These are phyloP conservation scores for Fusarium newnesense DNA, from an alignment of 2,329 filamentous ascomycete species.

Conservation along the genomic window DNA sequence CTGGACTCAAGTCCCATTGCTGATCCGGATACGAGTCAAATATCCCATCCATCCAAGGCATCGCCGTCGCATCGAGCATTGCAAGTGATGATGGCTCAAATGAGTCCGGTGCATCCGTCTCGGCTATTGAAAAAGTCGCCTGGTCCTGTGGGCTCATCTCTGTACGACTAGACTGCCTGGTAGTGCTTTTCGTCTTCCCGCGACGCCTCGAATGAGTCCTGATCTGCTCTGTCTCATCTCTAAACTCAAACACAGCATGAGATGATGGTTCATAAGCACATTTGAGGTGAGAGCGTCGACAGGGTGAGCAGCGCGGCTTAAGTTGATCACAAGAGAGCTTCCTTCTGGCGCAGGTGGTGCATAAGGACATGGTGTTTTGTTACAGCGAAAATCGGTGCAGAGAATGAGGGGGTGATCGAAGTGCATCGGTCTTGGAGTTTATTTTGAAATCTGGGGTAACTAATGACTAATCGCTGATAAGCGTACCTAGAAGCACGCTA, in stretches of 20 bases:
- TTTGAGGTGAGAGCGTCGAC: neutral
- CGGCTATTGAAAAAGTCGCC: rapidly evolving
- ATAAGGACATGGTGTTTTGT: neutral
- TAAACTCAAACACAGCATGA: neutral
- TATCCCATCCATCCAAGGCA: neutral
- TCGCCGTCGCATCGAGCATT: neutral
- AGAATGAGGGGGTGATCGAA: neutral
- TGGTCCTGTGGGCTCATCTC: neutral
- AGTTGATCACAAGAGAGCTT: neutral
- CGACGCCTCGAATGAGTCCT: neutral
- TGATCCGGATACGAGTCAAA: neutral
- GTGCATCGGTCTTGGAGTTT: neutral
- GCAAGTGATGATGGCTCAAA: neutral
- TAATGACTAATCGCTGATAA: neutral
- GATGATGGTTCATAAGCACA: neutral
- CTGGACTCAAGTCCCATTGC: neutral
- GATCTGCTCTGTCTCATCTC: neutral
- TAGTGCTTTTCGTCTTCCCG: rapidly evolving
- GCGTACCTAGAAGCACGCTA: neutral
- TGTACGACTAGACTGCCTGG: rapidly evolving
- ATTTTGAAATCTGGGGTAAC: neutral
- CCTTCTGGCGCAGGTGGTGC: neutral
- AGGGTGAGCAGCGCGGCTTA: rapidly evolving
- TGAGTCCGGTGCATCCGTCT: rapidly evolving
- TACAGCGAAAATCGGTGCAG: too few species aligned